Conservation (phyloP, 164 flowering plant species). For the Magnolia kwangsiensis region DNA sequence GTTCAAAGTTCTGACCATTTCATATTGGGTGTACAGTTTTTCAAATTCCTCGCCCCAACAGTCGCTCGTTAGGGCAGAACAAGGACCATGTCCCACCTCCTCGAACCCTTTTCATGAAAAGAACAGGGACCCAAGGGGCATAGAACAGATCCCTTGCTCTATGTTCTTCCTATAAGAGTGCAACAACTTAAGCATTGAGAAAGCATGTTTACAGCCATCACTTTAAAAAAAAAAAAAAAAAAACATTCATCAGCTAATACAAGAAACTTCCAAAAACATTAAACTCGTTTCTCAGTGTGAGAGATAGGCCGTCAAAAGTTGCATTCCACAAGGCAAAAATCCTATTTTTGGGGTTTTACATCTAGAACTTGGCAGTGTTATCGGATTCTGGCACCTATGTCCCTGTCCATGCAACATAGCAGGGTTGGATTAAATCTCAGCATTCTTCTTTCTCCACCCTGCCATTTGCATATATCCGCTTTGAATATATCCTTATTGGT, state of each 20-base stretch:
- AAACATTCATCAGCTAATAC: not conserved
- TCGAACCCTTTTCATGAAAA: constrained; percentile 88
- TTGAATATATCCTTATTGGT: no score
- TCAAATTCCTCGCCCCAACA: constrained; percentile 98
- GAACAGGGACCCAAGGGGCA: constrained; percentile 98
- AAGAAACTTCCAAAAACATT: not conserved
- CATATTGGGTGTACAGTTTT: constrained; percentile 67
- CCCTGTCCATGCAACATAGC: no score
- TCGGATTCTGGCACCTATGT: no score
- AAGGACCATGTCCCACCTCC: constrained; percentile 78
- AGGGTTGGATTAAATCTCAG: no score
- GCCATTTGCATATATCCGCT: no score
- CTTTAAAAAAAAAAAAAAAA: not conserved
- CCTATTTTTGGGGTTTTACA: no score
- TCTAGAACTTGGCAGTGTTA: no score
- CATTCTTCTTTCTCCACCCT: no score
- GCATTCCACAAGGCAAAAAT: no score
- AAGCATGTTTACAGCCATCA: not conserved
- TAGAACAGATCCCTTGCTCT: constrained; percentile 93
- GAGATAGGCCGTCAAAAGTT: no score
- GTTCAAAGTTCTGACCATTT: constrained; percentile 24
- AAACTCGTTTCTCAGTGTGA: no score
- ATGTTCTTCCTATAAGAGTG: constrained; percentile 68
- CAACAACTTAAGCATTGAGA: not conserved
- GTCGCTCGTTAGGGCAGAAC: constrained; percentile 95